These are phyloP conservation scores for Backusella tuberculispora DNA, from an alignment of 192 early-diverging fungal species.

Conservation along the genomic window DNA sequence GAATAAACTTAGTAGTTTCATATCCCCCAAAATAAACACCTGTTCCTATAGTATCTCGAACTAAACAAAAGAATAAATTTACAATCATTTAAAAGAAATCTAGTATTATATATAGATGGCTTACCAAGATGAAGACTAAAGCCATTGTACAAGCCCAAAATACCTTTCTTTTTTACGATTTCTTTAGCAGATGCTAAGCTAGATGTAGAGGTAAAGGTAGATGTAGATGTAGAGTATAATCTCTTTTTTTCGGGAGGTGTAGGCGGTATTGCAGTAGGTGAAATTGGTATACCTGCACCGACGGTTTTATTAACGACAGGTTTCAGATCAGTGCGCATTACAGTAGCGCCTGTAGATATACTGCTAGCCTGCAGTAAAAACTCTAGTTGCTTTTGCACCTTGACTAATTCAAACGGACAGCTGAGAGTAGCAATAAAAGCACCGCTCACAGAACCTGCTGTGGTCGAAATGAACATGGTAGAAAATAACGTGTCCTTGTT, in stretches of 20 bases:
- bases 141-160: conserved; percentile 52
- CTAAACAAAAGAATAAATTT: conserved; percentile 26
- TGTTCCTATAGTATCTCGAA: conserved; percentile 73
- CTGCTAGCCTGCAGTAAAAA: conserved; percentile 58
- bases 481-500: conserved; percentile 45
- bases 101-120: neutral
- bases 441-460: conserved; percentile 64
- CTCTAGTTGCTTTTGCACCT: conserved; percentile 76
- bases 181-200: conserved; percentile 56
- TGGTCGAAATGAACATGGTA: conserved; percentile 46
- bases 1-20: conserved; percentile 57
- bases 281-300: conserved; percentile 27
- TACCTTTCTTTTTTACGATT: conserved; percentile 53
- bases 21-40: conserved; percentile 76
- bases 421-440: conserved; percentile 69
- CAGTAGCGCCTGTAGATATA: conserved; percentile 49
- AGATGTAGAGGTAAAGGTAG: conserved; percentile 44
- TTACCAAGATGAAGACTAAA: conserved; percentile 46
- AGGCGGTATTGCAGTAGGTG: conserved; percentile 34
- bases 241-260: neutral
- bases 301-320: conserved; percentile 8
- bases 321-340: conserved; percentile 32
- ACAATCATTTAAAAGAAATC: neutral
- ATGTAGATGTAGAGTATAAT: conserved; percentile 27
- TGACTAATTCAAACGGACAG: conserved; percentile 80